Evolutionary conservation across 257 asterid genomes (phyloP), one percentile per base, ranked within the genome.

Genomic region (Galeopsis tetrahit): DNA sequence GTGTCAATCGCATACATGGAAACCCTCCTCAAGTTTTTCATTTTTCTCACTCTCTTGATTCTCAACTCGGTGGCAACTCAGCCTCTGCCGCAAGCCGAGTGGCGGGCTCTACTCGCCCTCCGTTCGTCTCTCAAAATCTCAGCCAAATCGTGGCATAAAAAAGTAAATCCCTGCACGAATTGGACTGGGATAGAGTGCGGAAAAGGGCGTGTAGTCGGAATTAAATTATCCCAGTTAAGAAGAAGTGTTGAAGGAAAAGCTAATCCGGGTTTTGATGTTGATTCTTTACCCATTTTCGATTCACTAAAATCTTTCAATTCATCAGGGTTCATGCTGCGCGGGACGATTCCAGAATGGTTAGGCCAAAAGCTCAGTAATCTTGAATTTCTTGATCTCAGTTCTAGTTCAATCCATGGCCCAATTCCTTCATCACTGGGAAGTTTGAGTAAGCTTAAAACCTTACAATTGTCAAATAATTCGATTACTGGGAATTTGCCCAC

Each of bases 141-240:
- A 71, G 92, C 91, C 6, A 78, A 42, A 74, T 58, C 80, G 36
- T 89, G 97, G 97, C 95, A 76, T 4, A 87, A 67, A 40, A 89
- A 79, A 66, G 64, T 73, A 1, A 80, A 87, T 17, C 97, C 93
- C 4, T 91, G 97, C 57, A 49, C 72, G 46, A 85, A 89, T 46
- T 91, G 96, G 97, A 82, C 88, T 0, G 97, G 97, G 10, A 84
- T 91, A 8, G 71, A 64, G 11, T 91, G 97, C 80, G 17, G 5
- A 21, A 70, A 78, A 34, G 96, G 88, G 2, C 82, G 57, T 21
- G 86, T 90, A 7, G 71, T 44, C 32, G 74, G 75, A 52, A 86
- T 88, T 60, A 73, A 69, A 7, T 79, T 90, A n/a, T 80, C 87
- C 13, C 85, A 83, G 14, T 67, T 88, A 57, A 83, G 78, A 64